phyloP scores from a whole-genome alignment of 1,284 basidiomycete species.

The Phylloboletellus chloephorus region DNA sequence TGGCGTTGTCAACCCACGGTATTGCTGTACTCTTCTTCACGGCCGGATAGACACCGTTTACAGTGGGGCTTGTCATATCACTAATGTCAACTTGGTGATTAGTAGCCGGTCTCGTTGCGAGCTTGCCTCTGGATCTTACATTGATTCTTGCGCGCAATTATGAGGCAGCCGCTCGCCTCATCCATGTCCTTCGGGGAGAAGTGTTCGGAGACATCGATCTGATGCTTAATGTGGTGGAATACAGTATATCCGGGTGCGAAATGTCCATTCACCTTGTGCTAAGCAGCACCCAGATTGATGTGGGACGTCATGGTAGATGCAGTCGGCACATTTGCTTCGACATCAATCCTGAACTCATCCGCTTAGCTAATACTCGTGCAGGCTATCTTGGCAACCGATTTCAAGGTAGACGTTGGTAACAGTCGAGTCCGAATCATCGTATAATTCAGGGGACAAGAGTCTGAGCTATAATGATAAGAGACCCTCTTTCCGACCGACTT shows the following conservation, averaged over 20 bases:
- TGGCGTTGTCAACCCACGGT: conserved; percentile 3
- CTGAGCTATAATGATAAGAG: conserved; percentile 20
- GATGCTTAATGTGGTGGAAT: conserved; percentile 14
- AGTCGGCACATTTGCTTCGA: background rate
- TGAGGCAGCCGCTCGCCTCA: conserved; percentile 21
- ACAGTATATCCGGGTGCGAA: conserved; percentile 25
- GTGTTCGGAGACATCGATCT: conserved; percentile 24
- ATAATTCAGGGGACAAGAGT: conserved; percentile 25
- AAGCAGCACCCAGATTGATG: conserved; percentile 6
- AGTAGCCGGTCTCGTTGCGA: conserved; percentile 1
- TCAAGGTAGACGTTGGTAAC: conserved; percentile 30
- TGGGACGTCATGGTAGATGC: conserved; percentile 15
- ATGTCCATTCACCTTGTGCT: background rate
- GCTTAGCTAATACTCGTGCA: conserved; percentile 1
- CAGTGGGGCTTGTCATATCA: conserved; percentile 9
- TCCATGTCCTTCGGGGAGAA: conserved; percentile 14
- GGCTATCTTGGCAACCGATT: conserved; percentile 32
- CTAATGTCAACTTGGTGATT: conserved; percentile 14
- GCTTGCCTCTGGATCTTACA: conserved; percentile 12
- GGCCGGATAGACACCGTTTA: background rate
- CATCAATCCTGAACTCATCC: background rate
- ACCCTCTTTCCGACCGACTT: conserved; percentile 4
- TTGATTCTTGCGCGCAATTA: conserved; percentile 4
- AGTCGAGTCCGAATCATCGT: conserved; percentile 1
- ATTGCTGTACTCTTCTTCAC: background rate